Evolutionary conservation across 345 rosid species (phyloP).

Genomic region (Pugionium cornutum): DNA sequence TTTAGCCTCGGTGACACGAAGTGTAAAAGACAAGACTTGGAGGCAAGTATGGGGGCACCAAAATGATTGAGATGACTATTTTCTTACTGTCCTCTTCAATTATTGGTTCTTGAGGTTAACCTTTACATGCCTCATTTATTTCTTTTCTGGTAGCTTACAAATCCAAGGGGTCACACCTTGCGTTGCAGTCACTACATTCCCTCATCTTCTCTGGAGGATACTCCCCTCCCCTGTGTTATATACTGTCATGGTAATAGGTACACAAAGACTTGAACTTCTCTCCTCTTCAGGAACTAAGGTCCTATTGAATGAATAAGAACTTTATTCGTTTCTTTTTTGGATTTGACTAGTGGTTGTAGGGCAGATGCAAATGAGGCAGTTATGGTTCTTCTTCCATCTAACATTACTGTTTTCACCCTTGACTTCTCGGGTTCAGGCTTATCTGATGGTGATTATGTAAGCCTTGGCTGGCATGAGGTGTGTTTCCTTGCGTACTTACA

Average conservation of each 20-base stretch:
- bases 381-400: conserved; percentile 85
- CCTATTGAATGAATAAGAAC: conserved; percentile 13
- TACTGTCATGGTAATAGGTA: conserved; percentile 99
- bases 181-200: conserved; percentile 90
- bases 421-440: conserved; percentile 98
- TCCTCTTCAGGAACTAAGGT: not conserved
- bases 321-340: conserved; percentile 37
- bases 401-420: conserved; percentile 89
- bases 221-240: conserved; percentile 90
- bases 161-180: conserved; percentile 73
- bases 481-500: conserved; percentile 29
- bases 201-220: conserved; percentile 58
- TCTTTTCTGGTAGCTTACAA: conserved; percentile 68
- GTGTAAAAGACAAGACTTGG: conserved; percentile 85
- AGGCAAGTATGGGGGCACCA: conserved; percentile 82
- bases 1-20: conserved; percentile 78
- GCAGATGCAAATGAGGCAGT: conserved; percentile 99
- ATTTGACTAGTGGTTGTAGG: conserved; percentile 82
- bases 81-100: conserved; percentile 18
- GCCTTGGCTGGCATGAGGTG: conserved; percentile 99
- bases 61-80: conserved; percentile 13
- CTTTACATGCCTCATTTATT: conserved; percentile 26
- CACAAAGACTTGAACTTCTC: not conserved
- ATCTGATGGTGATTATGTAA: conserved; percentile 93
- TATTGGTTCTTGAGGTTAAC: not conserved